phyloP scores from a whole-genome alignment of 768 basidiomycete genomes.

The Saitozyma podzolica region DNA sequence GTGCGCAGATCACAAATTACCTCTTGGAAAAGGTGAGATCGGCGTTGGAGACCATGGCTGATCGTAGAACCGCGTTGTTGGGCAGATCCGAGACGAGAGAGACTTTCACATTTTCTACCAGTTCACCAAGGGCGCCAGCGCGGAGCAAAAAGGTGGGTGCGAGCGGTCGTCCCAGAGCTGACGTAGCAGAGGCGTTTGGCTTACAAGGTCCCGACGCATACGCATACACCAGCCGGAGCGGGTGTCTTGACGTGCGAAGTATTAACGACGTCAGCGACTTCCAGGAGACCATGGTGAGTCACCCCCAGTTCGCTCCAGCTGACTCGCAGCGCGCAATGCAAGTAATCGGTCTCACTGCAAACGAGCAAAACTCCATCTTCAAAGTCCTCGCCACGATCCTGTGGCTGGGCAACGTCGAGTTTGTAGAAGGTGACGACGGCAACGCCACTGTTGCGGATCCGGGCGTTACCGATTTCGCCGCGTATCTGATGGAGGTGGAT shows the following conservation, averaged over 20 bases:
- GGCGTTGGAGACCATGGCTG: slow-evolving; percentile 6
- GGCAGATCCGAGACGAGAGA: slow-evolving; percentile 92
- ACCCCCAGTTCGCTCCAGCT: neutral
- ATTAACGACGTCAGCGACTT: slow-evolving; percentile 90
- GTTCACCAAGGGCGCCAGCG: slow-evolving; percentile 91
- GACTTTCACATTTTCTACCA: slow-evolving; percentile 99
- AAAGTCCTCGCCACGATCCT: slow-evolving; percentile 86
- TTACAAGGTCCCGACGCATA: slow-evolving; percentile 95
- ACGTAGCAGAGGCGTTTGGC: slow-evolving; percentile 76
- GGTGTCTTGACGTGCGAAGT: slow-evolving; percentile 84
- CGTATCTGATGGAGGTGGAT: slow-evolving; percentile 89
- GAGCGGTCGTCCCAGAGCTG: slow-evolving; percentile 1
- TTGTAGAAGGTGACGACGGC: slow-evolving; percentile 81
- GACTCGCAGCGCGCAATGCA: slow-evolving; percentile 79
- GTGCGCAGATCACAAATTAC: slow-evolving; percentile 98
- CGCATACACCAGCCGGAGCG: slow-evolving; percentile 86
- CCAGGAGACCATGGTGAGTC: slow-evolving; percentile 76
- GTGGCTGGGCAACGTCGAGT: slow-evolving; percentile 96
- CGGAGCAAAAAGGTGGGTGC: slow-evolving; percentile 77
- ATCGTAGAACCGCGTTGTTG: slow-evolving; percentile 66
- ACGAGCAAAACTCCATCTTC: slow-evolving; percentile 90
- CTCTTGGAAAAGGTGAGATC: slow-evolving; percentile 86
- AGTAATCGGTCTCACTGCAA: slow-evolving; percentile 76
- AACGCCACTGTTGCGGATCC: slow-evolving; percentile 78
- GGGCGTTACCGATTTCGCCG: slow-evolving; percentile 90